Evolutionary conservation across 306 rosid genomes (phyloP), one percentile per base, ranked within the genome.

Genomic region (Corylus avellana): DNA sequence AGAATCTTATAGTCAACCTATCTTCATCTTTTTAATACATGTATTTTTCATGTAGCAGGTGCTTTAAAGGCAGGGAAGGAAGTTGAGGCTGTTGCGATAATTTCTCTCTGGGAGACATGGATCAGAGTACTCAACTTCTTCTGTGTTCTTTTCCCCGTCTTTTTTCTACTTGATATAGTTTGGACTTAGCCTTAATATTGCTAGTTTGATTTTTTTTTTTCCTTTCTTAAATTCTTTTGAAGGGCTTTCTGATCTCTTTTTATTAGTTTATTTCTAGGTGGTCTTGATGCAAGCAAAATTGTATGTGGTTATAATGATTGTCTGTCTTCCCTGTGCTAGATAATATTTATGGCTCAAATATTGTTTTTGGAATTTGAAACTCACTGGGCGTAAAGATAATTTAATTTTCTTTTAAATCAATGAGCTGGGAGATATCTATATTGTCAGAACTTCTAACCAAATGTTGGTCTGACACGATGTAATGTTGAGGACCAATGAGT

Each of bases 71-170:
- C 48, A 2, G 72, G 62, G 73, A 70, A 80, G 48, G 56, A 46
- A 70, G 44, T 67, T 74, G 78, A 57, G 64, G 72, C 29, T 64
- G 42, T 44, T 51, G 32, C 22, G 22, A 53, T 68, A 54, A 27
- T 80, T 47, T 74, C 56, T 58, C 48, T 70, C 53, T 35, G 46
- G n/a, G 27, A 50, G 17, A 70, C 76, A 85, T 85, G 85, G 85
- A 78, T 78, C 83, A 78, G 81, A 70, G 88, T 85, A 81, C 27
- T 66, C 10, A 70, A 17, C 54, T 70, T 42, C 62, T 75, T 42
- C 82, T 48, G 50, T 22, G 22, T 50, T 78, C 4, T 22, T 20
- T 22, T 35, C 29, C 67, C 22, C 9, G 3, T 61, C n/a, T 64
- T 53, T 47, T 63, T 39, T 12, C 46, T 61, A n/a, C 35, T 44